Percentiles rank a stretch among this genome's conserved stretches.
Evolutionary conservation across 768 basidiomycete species (phyloP).

Genomic region (Botryobasidium botryosum): DNA sequence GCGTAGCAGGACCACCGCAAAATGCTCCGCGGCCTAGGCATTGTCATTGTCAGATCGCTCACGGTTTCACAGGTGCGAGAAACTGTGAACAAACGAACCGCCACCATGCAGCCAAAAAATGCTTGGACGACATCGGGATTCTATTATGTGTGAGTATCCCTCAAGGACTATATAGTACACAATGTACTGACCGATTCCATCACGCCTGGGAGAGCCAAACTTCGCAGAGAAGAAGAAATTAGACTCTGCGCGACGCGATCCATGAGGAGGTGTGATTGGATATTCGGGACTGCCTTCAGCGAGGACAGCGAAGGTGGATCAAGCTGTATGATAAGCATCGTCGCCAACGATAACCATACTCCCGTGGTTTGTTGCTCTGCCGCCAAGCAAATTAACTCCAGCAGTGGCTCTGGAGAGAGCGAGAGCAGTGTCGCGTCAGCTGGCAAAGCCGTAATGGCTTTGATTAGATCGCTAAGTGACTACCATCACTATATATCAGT

Average conservation of each 20-base stretch:
- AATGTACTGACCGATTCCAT: constrained; percentile 47
- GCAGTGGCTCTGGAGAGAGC: constrained; percentile 60
- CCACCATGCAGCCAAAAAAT: constrained; percentile 72
- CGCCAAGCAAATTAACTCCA: constrained; percentile 62
- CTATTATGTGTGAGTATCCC: constrained; percentile 23
- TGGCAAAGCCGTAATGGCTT: constrained; percentile 69
- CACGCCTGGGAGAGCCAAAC: constrained; percentile 37
- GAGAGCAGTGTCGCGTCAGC: constrained; percentile 63
- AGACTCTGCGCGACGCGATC: constrained; percentile 37
- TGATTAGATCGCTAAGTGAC: constrained; percentile 71
- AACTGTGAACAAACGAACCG: constrained; percentile 30
- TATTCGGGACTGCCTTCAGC: constrained; percentile 34
- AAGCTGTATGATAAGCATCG: constrained; percentile 65
- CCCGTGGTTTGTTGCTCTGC: constrained; percentile 55
- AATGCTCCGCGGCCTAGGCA: constrained; percentile 16
- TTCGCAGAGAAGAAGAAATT: constrained; percentile 36
- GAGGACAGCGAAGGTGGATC: constrained; percentile 43
- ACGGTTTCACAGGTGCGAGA: too few species aligned
- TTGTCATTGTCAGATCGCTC: background rate
- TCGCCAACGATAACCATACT: constrained; percentile 71
- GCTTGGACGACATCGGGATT: constrained; percentile 86
- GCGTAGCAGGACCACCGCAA: constrained; percentile 31
- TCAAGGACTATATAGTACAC: background rate
- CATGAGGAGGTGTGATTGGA: constrained; percentile 41
- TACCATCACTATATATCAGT: constrained; percentile 16